phyloP scores from a whole-genome alignment of 208 protist genomes.

The Acanthamoeba castellanii region DNA sequence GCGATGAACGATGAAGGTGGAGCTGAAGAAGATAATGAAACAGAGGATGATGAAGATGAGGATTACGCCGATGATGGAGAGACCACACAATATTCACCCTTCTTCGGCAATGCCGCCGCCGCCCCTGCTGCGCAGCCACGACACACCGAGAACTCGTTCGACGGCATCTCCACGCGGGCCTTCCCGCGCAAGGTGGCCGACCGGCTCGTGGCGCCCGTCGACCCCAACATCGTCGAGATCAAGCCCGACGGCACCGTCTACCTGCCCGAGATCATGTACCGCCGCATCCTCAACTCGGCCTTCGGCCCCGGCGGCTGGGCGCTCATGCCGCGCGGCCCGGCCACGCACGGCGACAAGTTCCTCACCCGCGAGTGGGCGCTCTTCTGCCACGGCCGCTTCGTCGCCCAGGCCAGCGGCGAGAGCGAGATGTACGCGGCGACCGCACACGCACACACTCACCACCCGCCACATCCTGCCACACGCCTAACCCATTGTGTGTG shows the following conservation, averaged over 20 bases:
- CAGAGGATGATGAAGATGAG: background rate
- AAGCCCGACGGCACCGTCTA: constrained; percentile 84
- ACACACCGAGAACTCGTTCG: constrained; percentile 8
- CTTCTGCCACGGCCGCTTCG: constrained; percentile 80
- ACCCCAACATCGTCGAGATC: constrained; percentile 80
- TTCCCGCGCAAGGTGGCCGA: constrained; percentile 70
- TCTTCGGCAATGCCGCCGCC: background rate
- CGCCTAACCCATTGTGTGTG: background rate
- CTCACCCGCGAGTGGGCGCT: constrained; percentile 80
- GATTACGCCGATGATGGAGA: background rate
- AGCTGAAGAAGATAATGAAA: background rate
- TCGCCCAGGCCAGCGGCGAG: constrained; percentile 78
- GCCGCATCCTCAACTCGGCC: constrained; percentile 80
- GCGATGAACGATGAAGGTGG: background rate
- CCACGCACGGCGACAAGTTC: constrained; percentile 13
- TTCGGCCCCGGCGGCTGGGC: constrained; percentile 77
- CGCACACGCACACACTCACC: background rate
- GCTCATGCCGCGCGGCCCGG: constrained; percentile 7
- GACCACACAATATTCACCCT: background rate
- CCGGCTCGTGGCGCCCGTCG: constrained; percentile 67
- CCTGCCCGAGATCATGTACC: constrained; percentile 83
- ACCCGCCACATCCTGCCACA: background rate
- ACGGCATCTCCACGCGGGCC: constrained; percentile 75
- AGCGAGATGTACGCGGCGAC: constrained; percentile 20
- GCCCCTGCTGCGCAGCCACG: background rate